Evolutionary conservation across 352 stramenopile genomes (phyloP), one percentile per base, ranked within the genome.

Genomic region (Phytopythium kandeliae): DNA sequence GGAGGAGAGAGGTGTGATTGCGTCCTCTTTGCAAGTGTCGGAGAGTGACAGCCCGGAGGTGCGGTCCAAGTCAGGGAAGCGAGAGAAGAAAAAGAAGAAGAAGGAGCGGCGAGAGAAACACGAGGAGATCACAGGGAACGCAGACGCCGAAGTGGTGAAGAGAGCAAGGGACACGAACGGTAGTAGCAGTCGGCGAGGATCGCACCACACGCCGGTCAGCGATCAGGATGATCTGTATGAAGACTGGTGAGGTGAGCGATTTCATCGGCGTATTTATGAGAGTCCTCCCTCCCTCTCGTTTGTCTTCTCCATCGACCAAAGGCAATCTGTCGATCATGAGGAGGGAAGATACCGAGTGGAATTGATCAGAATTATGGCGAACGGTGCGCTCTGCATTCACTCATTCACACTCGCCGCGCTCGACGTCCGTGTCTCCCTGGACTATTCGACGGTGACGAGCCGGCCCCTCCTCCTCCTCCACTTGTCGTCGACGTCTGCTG

Each of bases 41-140:
- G 67, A 69, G 47, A 33, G 33, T 9, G 38, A 33, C 0, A 67
- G 45, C 31, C 49, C 51, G 0, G 51, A 67, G 3, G 55, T 52
- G 11, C 83, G 71, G 56, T 84, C 75, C 36, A 71, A 66, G 25
- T 57, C 43, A 13, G 65, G 55, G 34, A 87, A 75, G 30, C 63
- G 80, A 36, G 54, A 56, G 1, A 86, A 80, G 51, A 84, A 80
- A 53, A 82, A 80, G 53, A 80, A 80, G 52, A 80, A 82, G 46
- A 74, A 83, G 15, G 78, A 85, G n/a, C 56, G 57, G 2, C 53
- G 63, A 1, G 60, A 74, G 21, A 76, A 75, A 44, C 33, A 57
- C 17, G 55, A 64, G 9, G 40, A 59, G 9, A 31, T 42, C 8
- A 21, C 43, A 5, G 46, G 45, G 5, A 52, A 26, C 31, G 58